Percentiles rank a stretch among this genome's conserved stretches.
Evolutionary conservation across 2,329 filamentous ascomycete species (phyloP).

Genomic region (Xylariaceae sp.): DNA sequence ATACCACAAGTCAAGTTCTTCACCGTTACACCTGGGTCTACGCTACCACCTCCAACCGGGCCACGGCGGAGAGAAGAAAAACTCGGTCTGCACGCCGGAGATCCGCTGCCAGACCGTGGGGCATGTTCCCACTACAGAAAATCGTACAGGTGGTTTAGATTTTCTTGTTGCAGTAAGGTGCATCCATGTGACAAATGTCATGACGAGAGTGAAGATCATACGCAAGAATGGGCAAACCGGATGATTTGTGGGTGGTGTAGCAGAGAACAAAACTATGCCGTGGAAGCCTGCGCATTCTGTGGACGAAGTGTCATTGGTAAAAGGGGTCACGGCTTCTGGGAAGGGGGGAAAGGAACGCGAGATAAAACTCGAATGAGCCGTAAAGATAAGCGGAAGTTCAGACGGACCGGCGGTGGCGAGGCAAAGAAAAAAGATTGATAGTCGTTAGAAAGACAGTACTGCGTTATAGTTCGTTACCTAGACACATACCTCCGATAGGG

Average conservation of each 20-base stretch:
- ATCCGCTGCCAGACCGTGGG: conserved; percentile 50
- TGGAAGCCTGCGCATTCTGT: conserved; percentile 73
- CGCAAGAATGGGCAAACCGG: conserved; percentile 75
- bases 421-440: conserved; percentile 33
- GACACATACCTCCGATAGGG: no score
- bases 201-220: conserved; percentile 65
- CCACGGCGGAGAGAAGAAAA: conserved; percentile 48
- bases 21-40: conserved; percentile 57
- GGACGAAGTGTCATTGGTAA: conserved; percentile 64
- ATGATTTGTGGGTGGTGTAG: conserved; percentile 83
- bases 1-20: conserved; percentile 77
- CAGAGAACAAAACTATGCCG: conserved; percentile 73
- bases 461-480: no score
- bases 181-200: conserved; percentile 70
- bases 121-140: conserved; percentile 56
- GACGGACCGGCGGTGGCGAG: conserved; percentile 48
- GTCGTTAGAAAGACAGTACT: background rate
- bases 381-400: conserved; percentile 73
- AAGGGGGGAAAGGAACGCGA: conserved; percentile 79
- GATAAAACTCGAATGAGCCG: conserved; percentile 68
- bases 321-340: conserved; percentile 73
- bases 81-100: conserved; percentile 54
- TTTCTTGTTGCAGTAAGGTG: conserved; percentile 58
- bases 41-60: conserved; percentile 36
- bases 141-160: conserved; percentile 62